Conservation (phyloP, 495 filamentous ascomycete species). For the Penicillium roqueforti region DNA sequence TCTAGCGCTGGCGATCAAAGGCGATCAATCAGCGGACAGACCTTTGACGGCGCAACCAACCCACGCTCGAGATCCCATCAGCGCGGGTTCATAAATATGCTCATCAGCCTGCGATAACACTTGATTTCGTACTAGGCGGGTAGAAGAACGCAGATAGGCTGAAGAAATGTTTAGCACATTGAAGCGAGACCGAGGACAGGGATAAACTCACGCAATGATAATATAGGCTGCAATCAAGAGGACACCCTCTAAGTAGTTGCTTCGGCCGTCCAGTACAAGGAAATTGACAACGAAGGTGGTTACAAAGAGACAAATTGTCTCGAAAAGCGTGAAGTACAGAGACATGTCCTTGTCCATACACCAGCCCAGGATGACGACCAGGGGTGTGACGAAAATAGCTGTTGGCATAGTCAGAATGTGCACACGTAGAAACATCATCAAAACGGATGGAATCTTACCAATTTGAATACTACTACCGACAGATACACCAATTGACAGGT, state of each 20-base stretch:
- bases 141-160: constrained; percentile 42
- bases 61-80: not conserved
- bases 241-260: constrained; percentile 85
- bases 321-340: constrained; percentile 87
- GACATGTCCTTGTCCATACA: constrained; percentile 76
- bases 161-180: constrained; percentile 3
- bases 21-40: not conserved
- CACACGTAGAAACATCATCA: not conserved
- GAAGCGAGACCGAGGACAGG: not conserved
- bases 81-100: not conserved
- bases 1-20: not conserved
- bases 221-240: constrained; percentile 79
- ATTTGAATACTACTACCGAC: constrained; percentile 83
- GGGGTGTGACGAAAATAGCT: constrained; percentile 83
- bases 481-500: constrained; percentile 85
- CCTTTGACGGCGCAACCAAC: not conserved
- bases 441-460: constrained; percentile 19
- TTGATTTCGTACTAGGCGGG: constrained; percentile 23
- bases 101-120: constrained; percentile 23
- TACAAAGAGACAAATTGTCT: constrained; percentile 82
- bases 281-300: constrained; percentile 88
- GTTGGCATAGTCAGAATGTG: constrained; percentile 31
- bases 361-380: constrained; percentile 89
- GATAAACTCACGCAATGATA: constrained; percentile 36
- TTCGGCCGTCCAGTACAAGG: constrained; percentile 78